Percentiles rank a stretch among this genome's conserved stretches.
These are phyloP conservation scores for Trypanosoma brucei DNA, from an alignment of 208 protist species.

Conservation along the genomic window DNA sequence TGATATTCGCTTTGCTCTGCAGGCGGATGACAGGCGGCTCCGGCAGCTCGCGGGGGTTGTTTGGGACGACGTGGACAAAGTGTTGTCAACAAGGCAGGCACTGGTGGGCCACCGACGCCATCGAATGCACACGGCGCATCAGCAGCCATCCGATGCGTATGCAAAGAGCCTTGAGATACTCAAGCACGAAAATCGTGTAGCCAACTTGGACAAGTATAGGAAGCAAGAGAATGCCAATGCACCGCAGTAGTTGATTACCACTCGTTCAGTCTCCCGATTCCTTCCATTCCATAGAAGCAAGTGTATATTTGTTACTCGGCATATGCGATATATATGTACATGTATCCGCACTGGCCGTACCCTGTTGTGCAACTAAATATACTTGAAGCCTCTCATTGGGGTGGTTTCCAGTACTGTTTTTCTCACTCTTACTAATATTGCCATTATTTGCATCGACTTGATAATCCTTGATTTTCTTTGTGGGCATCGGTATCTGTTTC, in stretches of 20 bases:
- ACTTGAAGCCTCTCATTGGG: too few species aligned
- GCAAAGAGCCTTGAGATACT: conserved; percentile 43
- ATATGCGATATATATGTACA: too few species aligned
- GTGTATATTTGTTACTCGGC: too few species aligned
- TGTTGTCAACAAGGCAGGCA: conserved; percentile 56
- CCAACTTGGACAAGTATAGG: conserved; percentile 41
- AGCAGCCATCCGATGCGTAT: conserved; percentile 37
- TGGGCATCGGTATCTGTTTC: too few species aligned
- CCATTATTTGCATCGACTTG: too few species aligned
- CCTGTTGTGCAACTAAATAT: too few species aligned
- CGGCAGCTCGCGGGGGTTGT: conserved; percentile 43
- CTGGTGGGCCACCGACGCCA: conserved; percentile 43
- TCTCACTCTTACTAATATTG: too few species aligned
- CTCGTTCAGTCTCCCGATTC: background rate
- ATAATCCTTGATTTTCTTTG: too few species aligned
- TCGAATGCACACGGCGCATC: conserved; percentile 29
- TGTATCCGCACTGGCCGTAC: too few species aligned
- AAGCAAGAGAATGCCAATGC: background rate
- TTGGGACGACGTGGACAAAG: conserved; percentile 59
- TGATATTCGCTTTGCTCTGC: conserved; percentile 45
- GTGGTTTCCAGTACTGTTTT: too few species aligned
- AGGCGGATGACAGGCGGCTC: conserved; percentile 29
- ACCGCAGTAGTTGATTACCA: background rate
- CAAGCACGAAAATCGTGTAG: conserved; percentile 30
- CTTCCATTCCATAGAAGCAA: too few species aligned